Evolutionary conservation across 1,284 basidiomycete genomes (phyloP).

Genomic region (Inonotus hispidus): DNA sequence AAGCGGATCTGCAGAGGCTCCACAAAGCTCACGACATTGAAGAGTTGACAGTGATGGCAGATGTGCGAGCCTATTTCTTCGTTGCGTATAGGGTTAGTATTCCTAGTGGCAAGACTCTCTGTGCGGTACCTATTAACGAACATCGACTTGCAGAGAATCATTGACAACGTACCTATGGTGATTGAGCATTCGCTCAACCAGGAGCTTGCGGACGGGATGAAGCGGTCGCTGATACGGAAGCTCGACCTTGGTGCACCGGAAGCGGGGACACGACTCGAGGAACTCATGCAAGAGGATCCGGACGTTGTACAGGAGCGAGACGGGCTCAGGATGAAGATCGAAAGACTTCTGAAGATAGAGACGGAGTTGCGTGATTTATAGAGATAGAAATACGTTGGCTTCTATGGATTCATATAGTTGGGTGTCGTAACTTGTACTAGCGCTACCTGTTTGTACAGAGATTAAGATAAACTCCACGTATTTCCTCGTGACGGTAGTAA

Average conservation of each 20-base stretch:
- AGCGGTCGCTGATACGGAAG: constrained; percentile 4
- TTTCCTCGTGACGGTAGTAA: no score
- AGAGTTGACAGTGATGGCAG: constrained; percentile 26
- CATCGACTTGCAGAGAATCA: constrained; percentile 1
- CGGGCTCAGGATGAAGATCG: constrained; percentile 2
- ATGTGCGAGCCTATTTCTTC: constrained; percentile 26
- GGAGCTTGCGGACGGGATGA: constrained; percentile 5
- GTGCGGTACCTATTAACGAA: no score
- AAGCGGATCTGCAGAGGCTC: constrained; percentile 16
- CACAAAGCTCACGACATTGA: constrained; percentile 17
- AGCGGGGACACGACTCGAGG: neutral
- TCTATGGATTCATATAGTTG: no score
- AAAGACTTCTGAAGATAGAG: constrained; percentile 5
- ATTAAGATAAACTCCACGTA: no score
- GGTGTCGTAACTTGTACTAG: no score
- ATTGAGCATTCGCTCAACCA: constrained; percentile 18
- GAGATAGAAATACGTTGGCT: no score
- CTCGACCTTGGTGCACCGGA: constrained; percentile 3
- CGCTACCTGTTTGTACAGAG: no score
- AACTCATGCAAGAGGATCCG: constrained; percentile 10
- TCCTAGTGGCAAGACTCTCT: neutral
- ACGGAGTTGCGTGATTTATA: constrained; percentile 2
- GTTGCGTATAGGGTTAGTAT: constrained; percentile 25
- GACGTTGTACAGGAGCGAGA: constrained; percentile 1
- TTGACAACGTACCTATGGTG: constrained; percentile 12